Base-by-base conservation (phyloP, 257 asterid genomes). In the Capsicum baccatum region DNA sequence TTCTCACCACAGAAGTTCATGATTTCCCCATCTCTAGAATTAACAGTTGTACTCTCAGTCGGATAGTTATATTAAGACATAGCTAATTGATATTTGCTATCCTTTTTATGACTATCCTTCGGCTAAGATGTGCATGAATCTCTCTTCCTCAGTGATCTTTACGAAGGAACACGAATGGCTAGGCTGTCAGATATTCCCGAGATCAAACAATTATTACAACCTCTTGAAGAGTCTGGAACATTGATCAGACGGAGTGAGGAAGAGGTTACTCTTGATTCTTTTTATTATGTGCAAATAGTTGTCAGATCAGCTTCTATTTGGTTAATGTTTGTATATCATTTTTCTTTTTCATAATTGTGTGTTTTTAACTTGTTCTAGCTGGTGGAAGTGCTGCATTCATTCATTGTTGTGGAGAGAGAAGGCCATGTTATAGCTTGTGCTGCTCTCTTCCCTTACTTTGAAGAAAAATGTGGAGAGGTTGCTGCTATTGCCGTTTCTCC, bases 401-500 rank as follows among this genome's bases (percentile, higher is more conserved):
- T 91, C 85, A 88, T 90, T 83, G 98, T 95, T 57, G 92, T 90
- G 85, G 99, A 97, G 88, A 94, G 99, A 90, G 99, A 97, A 85
- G 97, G 99, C 84, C 99, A 97, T 42, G 74, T 97, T 60, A 95
- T 93, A 85, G 99, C 98, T 26, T 93, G 98, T 83, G 92, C 97
- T 21, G 99, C 98, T 86, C 92, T 97, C 55, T 91, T 94, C 89
- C 94, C 99, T 62, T 92, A 87, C 91, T 87, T 83, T 54, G 89
- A 91, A 66, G 99, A 93, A 8, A 95, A 93, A 82, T 94, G 99
- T 83, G 99, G 97, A 84, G 99, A 97, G 91, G 94, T 97, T 81
- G 98, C 99, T 88, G 97, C 97, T 80, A 95, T 95, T 85, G 98
- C 98, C 62, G 99, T 97, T 87, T 95, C 99, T 85, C 97, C 98